phyloP scores from a whole-genome alignment of 225 moss, liverwort and hornwort species.

The Pseudisothecium myosuroides region DNA sequence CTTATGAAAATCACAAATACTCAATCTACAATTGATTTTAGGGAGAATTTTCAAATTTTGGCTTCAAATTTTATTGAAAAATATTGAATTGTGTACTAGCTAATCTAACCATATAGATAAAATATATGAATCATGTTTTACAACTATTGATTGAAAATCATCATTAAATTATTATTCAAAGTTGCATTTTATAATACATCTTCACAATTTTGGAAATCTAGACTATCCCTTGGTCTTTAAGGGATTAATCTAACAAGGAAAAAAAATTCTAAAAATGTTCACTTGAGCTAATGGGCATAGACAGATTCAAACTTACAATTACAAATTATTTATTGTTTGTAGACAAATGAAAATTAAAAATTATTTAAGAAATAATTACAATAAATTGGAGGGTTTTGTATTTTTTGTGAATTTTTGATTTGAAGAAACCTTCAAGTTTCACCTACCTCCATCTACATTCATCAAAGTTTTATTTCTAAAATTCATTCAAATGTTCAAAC shows the following conservation, averaged over 20 bases:
- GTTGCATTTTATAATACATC: background rate
- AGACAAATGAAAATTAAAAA: background rate
- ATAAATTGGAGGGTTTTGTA: background rate
- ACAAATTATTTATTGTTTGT: no score
- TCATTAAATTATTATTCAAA: background rate
- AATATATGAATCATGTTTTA: background rate
- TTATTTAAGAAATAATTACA: background rate
- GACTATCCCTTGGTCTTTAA: background rate
- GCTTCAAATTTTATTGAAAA: background rate
- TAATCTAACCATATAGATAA: background rate
- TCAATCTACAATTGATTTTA: background rate
- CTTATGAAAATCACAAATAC: background rate
- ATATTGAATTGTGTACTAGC: background rate
- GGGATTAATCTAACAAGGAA: background rate
- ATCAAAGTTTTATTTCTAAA: background rate
- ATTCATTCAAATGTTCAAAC: background rate
- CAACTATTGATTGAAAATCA: background rate
- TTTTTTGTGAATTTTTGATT: background rate
- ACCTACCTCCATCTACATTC: background rate
- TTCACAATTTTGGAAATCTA: background rate
- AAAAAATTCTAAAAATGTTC: accelerated
- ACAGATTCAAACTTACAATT: background rate
- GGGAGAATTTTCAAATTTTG: background rate
- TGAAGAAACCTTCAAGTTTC: background rate
- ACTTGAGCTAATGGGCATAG: background rate